Evolutionary conservation across 2,329 filamentous ascomycete genomes (phyloP).

Genomic region (Xylariaceae sp.): DNA sequence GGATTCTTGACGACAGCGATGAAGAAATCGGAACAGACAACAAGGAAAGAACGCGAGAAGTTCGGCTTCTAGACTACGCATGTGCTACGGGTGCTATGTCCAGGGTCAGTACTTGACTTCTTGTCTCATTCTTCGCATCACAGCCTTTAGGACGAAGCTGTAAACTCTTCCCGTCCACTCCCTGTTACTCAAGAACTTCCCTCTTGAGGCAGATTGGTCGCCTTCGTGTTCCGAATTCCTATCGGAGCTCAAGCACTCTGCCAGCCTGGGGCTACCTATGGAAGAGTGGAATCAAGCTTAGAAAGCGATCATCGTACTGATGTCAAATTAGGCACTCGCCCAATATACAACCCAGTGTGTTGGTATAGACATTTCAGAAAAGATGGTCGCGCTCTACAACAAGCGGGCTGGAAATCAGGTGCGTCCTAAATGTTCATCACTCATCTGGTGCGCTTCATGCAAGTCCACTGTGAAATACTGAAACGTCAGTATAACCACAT

Average conservation of each 20-base stretch:
- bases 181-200: too few species aligned
- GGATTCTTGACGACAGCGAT: neutral
- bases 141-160: too few species aligned
- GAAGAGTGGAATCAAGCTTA: neutral
- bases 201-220: too few species aligned
- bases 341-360: conserved; percentile 60
- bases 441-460: neutral
- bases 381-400: conserved; percentile 69
- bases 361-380: conserved; percentile 67
- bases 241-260: too few species aligned
- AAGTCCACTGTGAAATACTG: neutral
- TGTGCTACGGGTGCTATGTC: conserved; percentile 68
- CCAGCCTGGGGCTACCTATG: too few species aligned
- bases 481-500: neutral
- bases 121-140: too few species aligned
- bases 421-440: conserved; percentile 10
- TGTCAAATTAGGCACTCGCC: conserved; percentile 47
- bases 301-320: neutral
- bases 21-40: conserved; percentile 31
- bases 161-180: too few species aligned
- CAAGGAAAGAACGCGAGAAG: conserved; percentile 36
- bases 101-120: conserved; percentile 42
- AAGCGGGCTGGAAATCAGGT: conserved; percentile 52
- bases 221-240: too few species aligned
- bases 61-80: conserved; percentile 68